Base-by-base conservation (phyloP, 129 eudicot species). In the Pseudognaphalium luteoalbum region DNA sequence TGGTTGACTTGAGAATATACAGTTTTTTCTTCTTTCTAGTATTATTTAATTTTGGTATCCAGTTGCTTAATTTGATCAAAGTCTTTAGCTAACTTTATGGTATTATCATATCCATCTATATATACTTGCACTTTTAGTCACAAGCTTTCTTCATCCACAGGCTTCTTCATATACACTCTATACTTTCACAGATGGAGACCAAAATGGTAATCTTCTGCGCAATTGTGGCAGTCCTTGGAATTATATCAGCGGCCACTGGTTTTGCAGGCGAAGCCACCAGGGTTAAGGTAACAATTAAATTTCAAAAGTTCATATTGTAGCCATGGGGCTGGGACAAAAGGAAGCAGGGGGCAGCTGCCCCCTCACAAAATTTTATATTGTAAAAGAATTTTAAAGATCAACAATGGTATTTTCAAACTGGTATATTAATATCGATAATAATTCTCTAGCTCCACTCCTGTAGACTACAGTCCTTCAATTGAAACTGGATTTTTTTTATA, bases 181-280 rank as follows among this genome's bases (percentile, higher is more conserved):
- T 69, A 68, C 29, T 21, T 41, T 77, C 74, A 19, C 1, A 77
- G 20, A 73, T 80, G 83, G 70, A 73, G 33, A 80, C 32, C 63
- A 68, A 81, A 75, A 60, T 22, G 10, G 11, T 35, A 28, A 32
- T 14, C 34, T 70, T 59, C 42, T 59, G 67, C 25, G 33, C 74
- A 60, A 4, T 81, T 68, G 80, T 25, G 19, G 67, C 44, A 15
- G 65, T 81, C 54, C 76, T 81, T 3, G 84, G 84, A 51, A 75
- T 75, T 21, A 68, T 81, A 74, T 33, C 84, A 3, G 76, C 76
- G 1, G 66, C 71, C 41, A 10, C 80, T 29, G 84, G 72, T 70
- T 81, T 81, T 19, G 84, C 80, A 4, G 76, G 20, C 12, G 84
- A 81, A 65, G 37, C 30, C 32, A 67, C 75, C 10, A 67, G 76